Evolutionary conservation across 1,284 basidiomycete species (phyloP).

Genomic region (Irpex sp.): DNA sequence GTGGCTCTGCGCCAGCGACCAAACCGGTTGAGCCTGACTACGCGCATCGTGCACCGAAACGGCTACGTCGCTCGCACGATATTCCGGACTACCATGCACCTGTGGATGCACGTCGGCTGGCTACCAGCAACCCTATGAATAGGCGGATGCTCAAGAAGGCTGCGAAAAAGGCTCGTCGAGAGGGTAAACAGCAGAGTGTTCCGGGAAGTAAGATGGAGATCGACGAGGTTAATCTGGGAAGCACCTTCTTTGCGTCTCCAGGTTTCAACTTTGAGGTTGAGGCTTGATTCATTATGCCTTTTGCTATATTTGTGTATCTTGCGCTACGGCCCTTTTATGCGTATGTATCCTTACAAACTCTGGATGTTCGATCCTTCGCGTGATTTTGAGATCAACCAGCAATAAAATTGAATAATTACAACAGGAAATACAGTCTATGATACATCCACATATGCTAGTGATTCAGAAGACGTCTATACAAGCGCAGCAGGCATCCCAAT

Average conservation of each 20-base stretch:
- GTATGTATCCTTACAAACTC: no score
- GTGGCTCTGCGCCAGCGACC: background rate
- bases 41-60: slow-evolving; percentile 48
- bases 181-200: slow-evolving; percentile 24
- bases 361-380: no score
- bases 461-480: background rate
- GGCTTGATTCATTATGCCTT: background rate
- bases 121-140: slow-evolving; percentile 51
- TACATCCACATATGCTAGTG: background rate
- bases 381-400: background rate
- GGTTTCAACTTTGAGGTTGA: background rate
- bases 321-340: no score
- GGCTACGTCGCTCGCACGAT: slow-evolving; percentile 49
- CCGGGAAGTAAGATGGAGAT: slow-evolving; percentile 32
- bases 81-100: slow-evolving; percentile 47
- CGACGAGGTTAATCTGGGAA: slow-evolving; percentile 27
- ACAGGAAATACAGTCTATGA: background rate
- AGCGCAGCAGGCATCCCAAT: background rate
- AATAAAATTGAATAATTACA: background rate
- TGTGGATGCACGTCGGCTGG: slow-evolving; percentile 42
- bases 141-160: slow-evolving; percentile 56
- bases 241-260: slow-evolving; percentile 19
- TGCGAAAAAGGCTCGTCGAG: slow-evolving; percentile 54
- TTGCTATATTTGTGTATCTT: background rate
- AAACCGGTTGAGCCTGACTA: slow-evolving; percentile 10